Base-by-base conservation (phyloP, 1,139 yeast genomes). In the Suhomyces atakaporum region DNA sequence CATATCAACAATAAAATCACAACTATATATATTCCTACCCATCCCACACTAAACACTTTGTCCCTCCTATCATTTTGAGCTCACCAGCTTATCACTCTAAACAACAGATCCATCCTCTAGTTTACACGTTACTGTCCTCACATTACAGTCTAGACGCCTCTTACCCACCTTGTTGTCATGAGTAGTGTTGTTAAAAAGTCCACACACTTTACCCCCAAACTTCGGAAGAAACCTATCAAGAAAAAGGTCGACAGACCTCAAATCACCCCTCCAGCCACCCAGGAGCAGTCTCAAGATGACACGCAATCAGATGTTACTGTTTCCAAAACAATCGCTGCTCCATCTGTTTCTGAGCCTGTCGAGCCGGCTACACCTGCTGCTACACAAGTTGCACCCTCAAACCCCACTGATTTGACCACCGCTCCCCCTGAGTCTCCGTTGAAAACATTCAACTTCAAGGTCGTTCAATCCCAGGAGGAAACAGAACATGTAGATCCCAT, bases 141-240 rank as follows among this genome's bases (percentile, higher is more conserved):
- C n/a, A n/a, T n/a, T n/a, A 11, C 27, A 12, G 16, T n/a, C 13
- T 23, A 19, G 21, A 7, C 21, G 21, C 21, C 21, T 7, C 21
- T 19, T 19, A 7, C 21, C 21, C 21, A 19, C 21, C 9, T 7
- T 19, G 21, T 7, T 27, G 44, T n/a, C 32, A 73, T 73, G 79
- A 73, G 77, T 66, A 69, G 77, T 64, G 60, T 73, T 29, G 71
- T 73, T 20, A 71, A 66, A 56, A 69, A 70, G 53, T 58, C 63
- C 30, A 56, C 73, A 14, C 69, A 59, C 39, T 71, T 71, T 50
- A 56, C 63, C 29, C 75, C 75, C 29, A 66, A 66, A 47, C 45
- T 68, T 31, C 64, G 60, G 51, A 58, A 61, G 48, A 58, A 58
- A 29, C 42, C 44, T 12, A 34, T 48, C 22, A 48, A 50, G 42